phyloP scores from a whole-genome alignment of 2,329 filamentous ascomycete genomes.

The Diaporthe citrichinensis region DNA sequence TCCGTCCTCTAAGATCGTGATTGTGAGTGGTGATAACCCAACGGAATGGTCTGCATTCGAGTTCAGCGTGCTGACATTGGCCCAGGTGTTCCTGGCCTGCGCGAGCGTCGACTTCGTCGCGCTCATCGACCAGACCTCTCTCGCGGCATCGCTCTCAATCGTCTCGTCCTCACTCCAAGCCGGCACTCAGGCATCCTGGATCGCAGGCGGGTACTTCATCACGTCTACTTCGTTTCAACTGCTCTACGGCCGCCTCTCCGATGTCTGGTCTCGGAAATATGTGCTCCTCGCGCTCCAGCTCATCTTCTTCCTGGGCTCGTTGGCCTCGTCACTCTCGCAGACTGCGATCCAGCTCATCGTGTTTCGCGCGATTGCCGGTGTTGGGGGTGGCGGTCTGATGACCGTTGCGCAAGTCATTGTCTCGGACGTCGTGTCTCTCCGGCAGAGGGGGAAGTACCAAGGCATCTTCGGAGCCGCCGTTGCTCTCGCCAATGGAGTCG shows the following conservation, averaged over 20 bases:
- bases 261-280: conserved; percentile 68
- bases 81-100: background rate
- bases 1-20: background rate
- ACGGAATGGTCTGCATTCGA: accelerated
- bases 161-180: conserved; percentile 59
- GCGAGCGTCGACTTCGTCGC: conserved; percentile 57
- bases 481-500: conserved; percentile 37
- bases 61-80: background rate
- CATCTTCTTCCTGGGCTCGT: conserved; percentile 41
- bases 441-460: conserved; percentile 41
- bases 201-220: conserved; percentile 65
- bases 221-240: conserved; percentile 74
- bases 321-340: conserved; percentile 40
- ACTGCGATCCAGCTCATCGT: conserved; percentile 41
- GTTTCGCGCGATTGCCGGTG: conserved; percentile 39
- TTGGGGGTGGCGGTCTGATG: conserved; percentile 42
- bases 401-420: conserved; percentile 38
- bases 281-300: conserved; percentile 36
- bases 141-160: conserved; percentile 63
- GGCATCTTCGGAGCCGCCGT: conserved; percentile 42
- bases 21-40: background rate
- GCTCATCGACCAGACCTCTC: conserved; percentile 69
- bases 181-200: conserved; percentile 57
- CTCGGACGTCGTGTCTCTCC: conserved; percentile 42
- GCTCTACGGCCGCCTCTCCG: conserved; percentile 72